Base-by-base conservation (phyloP, 768 basidiomycete species). In the Calocera cornea region DNA sequence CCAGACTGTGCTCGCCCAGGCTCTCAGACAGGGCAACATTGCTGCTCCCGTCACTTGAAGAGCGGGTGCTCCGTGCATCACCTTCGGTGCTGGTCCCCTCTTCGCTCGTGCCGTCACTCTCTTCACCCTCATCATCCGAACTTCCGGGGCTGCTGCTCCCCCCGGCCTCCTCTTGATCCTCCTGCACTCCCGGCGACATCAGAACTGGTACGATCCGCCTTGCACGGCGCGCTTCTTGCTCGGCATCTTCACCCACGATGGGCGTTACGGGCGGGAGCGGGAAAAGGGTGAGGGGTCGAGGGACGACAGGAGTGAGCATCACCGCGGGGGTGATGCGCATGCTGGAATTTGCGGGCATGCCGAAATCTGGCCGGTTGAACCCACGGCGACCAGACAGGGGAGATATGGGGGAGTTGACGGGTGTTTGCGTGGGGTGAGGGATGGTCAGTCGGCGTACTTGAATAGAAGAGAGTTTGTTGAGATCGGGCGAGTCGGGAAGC, bases 291-390 rank as follows among this genome's bases (percentile, higher is more conserved):
- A 60, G 54, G 54, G 54, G 54, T 33, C 54, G 54, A 16, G 54
- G 31, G 54, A 60, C 54, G 31, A 33, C 54, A 27, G 54, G 54
- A 19, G 54, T 60, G 54, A 60, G 54, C 27, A 60, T 11, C 3
- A 60, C 54, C 14, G 54, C 54, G 31, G 54, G 54, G 10, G 54
- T 60, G 54, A 60, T 60, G 31, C 54, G 54, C 54, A 60, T 60
- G 31, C 31, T 60, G 14, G 54, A 60, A 10, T 8, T 60, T 14
- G 54, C 14, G 27, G 54, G 54, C 27, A 60, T 14, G 27, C 54
- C 54, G 27, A 60, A 29, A 16, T 16, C 31, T 2, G 54, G 54
- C 16, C 54, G 24, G 14, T 2, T 8, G 10, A 60, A 60, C 14
- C 54, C 54, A 19, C 31, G 54, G 11, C 54, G 54, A 60, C 54